Evolutionary conservation across 2,329 filamentous ascomycete genomes (phyloP).

Genomic region (Penicillium sp.): DNA sequence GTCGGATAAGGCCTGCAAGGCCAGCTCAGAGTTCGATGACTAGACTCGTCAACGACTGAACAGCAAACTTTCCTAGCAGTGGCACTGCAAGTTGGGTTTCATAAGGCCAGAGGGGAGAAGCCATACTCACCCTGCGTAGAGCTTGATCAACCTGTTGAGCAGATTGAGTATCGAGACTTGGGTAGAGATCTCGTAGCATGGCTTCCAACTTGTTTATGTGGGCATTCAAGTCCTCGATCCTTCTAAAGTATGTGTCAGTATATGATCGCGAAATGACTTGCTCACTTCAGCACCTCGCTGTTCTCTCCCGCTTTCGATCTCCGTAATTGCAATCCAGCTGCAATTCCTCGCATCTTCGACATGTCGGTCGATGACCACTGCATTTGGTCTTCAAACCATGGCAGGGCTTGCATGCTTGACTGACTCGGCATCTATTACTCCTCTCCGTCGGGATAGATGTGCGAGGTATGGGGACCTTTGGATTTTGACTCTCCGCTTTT

Average conservation of each 20-base stretch:
- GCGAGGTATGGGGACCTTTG: constrained; percentile 32
- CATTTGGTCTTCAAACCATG: constrained; percentile 46
- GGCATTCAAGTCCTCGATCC: constrained; percentile 37
- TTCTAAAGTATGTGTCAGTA: constrained; percentile 25
- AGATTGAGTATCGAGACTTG: constrained; percentile 32
- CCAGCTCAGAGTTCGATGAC: constrained; percentile 5
- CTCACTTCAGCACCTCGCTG: constrained; percentile 15
- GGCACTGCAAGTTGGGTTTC: no score
- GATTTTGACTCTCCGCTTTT: constrained; percentile 6
- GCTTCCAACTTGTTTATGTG: constrained; percentile 37
- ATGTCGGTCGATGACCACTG: constrained; percentile 43
- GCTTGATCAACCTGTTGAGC: constrained; percentile 34
- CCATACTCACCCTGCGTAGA: constrained; percentile 31
- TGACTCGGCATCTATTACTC: constrained; percentile 31
- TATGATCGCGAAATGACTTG: constrained; percentile 33
- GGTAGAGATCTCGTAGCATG: constrained; percentile 33
- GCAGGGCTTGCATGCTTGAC: constrained; percentile 44
- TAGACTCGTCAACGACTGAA: not conserved
- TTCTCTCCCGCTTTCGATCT: constrained; percentile 44
- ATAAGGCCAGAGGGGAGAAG: no score
- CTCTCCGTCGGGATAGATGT: constrained; percentile 19
- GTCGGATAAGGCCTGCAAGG: no score
- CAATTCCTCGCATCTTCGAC: constrained; percentile 42
- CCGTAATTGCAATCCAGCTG: constrained; percentile 42
- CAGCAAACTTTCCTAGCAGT: no score